Evolutionary conservation across 106 monocot genomes (phyloP).

Genomic region (Ottelia alismoides): DNA sequence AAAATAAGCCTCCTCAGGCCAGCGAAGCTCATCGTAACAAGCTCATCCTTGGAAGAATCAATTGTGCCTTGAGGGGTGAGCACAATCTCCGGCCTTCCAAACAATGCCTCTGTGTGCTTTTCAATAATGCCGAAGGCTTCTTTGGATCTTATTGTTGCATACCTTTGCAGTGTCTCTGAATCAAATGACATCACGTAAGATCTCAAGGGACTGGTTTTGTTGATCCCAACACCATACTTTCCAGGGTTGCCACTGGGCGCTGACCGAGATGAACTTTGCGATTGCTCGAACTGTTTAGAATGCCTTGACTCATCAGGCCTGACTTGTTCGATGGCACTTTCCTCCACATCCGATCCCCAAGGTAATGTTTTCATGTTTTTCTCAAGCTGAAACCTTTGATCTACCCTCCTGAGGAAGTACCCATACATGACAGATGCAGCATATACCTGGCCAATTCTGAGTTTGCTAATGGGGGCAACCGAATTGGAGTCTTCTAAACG

Average conservation of each 20-base stretch:
- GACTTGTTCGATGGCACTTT: constrained; percentile 14
- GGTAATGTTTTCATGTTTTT: constrained; percentile 83
- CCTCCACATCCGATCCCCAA: constrained; percentile 46
- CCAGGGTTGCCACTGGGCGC: no score
- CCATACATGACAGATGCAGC: constrained; percentile 97
- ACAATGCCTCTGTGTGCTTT: constrained; percentile 79
- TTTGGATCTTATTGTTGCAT: constrained; percentile 62
- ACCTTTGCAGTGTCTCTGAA: constrained; percentile 54
- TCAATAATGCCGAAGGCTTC: constrained; percentile 70
- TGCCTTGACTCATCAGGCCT: constrained; percentile 25
- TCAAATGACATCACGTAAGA: constrained; percentile 79
- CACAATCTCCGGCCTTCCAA: constrained; percentile 63
- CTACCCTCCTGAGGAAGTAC: constrained; percentile 96
- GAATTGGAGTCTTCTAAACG: constrained; percentile 31
- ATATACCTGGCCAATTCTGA: constrained; percentile 81
- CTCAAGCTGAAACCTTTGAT: constrained; percentile 82
- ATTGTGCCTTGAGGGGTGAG: constrained; percentile 50
- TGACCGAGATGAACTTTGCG: no score
- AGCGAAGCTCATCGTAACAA: constrained; percentile 53
- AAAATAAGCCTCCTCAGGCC: constrained; percentile 67
- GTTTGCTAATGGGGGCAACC: constrained; percentile 67
- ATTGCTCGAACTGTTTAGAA: no score
- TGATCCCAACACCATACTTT: no score
- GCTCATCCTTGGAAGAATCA: constrained; percentile 69
- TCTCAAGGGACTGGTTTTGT: constrained; percentile 31